Base-by-base conservation (phyloP, 108 stramenopile species). In the Pseudonitzschia delicatissima region DNA sequence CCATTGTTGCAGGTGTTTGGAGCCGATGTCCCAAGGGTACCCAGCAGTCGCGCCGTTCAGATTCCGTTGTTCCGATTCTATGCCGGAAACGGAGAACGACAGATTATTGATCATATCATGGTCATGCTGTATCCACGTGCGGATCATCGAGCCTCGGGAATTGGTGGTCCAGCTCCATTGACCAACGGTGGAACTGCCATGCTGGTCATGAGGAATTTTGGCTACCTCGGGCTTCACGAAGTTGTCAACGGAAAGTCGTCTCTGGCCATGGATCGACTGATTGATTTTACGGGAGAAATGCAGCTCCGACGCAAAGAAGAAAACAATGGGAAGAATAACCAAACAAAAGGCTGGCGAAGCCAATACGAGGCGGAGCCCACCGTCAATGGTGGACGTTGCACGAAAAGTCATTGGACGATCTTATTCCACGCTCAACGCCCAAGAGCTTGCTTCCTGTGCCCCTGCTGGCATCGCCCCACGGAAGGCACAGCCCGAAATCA, bases 131-230 rank as follows among this genome's bases (percentile, higher is more conserved):
- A 86, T 78, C 87, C 90, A 9, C 81, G 69, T 26, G 79, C 74
- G 5, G 71, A 74, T 32, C 76, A 73, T 48, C 36, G 74, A 42
- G 64, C 72, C 29, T 81, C 75, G 17, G 81, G 81, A 48, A 77
- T 68, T 47, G 71, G 72, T 7, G 85, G 78, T 20, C 85, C 86
- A 34, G 87, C 84, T 33, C 82, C 78, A 15, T 72, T 86, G 5
- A 83, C 89, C 25, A 94, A 91, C 69, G 83, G 87, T n/a, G 90
- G 90, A 2, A 79, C 81, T 49, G 93, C 88, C 20, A 82, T 94
- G 71, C 67, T 94, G 6, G 87, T 94, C 3, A 90, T 91, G 85
- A 77, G 93, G 47, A 87, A 92, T 59, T 94, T 90, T 77, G 93
- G 93, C 9, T 92, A 87, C 71, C 82, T 90, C 21, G 93, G 93